Conservation (phyloP, 306 rosid species). For the Vigna reflexopilosa region DNA sequence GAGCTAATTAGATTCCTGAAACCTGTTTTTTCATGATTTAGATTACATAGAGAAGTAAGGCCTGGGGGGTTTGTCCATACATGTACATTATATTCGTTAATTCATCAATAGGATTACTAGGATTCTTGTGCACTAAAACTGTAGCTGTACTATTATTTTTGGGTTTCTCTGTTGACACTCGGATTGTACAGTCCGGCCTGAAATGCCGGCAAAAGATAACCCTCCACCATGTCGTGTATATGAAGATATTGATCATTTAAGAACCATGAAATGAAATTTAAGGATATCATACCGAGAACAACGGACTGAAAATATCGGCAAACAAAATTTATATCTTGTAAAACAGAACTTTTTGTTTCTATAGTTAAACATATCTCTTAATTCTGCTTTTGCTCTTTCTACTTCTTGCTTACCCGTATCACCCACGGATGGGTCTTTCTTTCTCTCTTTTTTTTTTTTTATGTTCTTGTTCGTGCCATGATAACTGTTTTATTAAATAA, state of each 20-base stretch:
- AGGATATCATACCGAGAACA: background rate
- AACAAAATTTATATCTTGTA: background rate
- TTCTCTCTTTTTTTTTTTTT: too few relatives aligned
- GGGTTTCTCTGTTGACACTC: slow-evolving; percentile 8
- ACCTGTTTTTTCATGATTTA: slow-evolving; percentile 34
- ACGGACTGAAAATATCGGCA: background rate
- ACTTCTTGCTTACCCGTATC: background rate
- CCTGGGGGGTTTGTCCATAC: slow-evolving; percentile 43
- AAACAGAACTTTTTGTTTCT: background rate
- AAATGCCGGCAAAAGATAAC: slow-evolving; percentile 27
- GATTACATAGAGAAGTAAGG: slow-evolving; percentile 38
- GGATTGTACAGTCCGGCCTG: slow-evolving; percentile 55
- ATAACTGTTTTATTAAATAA: too few relatives aligned
- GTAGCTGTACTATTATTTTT: slow-evolving; percentile 43
- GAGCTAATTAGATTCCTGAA: slow-evolving; percentile 35
- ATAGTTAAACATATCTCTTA: background rate
- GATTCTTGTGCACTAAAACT: slow-evolving; percentile 47
- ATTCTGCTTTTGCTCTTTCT: background rate
- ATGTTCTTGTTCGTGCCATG: too few relatives aligned
- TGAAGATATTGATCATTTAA: background rate
- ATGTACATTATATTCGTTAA: slow-evolving; percentile 54
- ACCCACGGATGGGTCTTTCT: background rate
- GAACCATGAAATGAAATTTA: slow-evolving; percentile 5
- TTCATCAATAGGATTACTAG: slow-evolving; percentile 45
- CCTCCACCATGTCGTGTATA: slow-evolving; percentile 31